Conservation (phyloP, 805 yeast species). For the Teunomyces tritomae region DNA sequence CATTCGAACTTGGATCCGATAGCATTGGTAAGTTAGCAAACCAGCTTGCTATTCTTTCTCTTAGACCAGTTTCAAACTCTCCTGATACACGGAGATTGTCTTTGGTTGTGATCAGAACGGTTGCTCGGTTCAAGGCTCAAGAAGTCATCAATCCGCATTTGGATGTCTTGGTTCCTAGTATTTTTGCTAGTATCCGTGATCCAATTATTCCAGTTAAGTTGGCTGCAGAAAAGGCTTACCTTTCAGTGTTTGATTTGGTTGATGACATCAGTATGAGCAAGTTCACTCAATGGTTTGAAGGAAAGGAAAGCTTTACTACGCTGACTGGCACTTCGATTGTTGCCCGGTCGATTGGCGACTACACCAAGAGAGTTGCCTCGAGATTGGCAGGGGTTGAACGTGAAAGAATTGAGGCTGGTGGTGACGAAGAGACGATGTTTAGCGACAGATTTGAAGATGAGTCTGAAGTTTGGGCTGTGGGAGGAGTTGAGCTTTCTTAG, state of each 20-base stretch:
- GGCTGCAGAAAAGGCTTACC: slow-evolving; percentile 89
- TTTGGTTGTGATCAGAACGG: slow-evolving; percentile 71
- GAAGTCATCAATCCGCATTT: slow-evolving; percentile 50
- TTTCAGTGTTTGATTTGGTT: slow-evolving; percentile 68
- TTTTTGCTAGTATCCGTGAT: slow-evolving; percentile 82
- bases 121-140: slow-evolving; percentile 59
- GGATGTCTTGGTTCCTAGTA: slow-evolving; percentile 62
- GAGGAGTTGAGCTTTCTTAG: slow-evolving; percentile 52
- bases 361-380: slow-evolving; percentile 84
- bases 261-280: slow-evolving; percentile 55
- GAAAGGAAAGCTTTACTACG: slow-evolving; percentile 37
- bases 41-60: slow-evolving; percentile 48
- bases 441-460: slow-evolving; percentile 87
- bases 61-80: slow-evolving; percentile 59
- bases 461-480: slow-evolving; percentile 84
- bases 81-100: slow-evolving; percentile 78
- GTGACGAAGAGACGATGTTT: slow-evolving; percentile 81
- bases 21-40: slow-evolving; percentile 41
- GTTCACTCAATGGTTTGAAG: slow-evolving; percentile 66
- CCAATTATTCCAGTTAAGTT: slow-evolving; percentile 86
- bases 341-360: slow-evolving; percentile 79
- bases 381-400: slow-evolving; percentile 84
- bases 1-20: slow-evolving; percentile 43
- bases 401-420: slow-evolving; percentile 86
- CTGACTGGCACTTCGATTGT: slow-evolving; percentile 49